phyloP scores from a whole-genome alignment of 371 early-diverging fungal species.

The Rhizomucor pusillus region DNA sequence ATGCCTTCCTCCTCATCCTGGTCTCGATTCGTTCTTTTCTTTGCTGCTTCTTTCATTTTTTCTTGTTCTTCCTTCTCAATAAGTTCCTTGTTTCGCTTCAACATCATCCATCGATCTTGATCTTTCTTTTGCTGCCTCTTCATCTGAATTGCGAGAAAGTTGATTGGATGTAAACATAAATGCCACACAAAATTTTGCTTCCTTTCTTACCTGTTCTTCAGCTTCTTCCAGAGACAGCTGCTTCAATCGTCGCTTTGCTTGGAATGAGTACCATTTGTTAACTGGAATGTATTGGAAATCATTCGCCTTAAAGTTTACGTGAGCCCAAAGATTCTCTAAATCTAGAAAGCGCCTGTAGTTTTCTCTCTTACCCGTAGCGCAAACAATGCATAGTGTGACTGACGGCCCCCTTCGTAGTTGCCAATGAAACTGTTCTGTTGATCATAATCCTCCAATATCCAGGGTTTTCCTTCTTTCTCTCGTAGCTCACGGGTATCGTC shows the following conservation, averaged over 20 bases:
- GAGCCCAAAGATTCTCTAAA: not conserved
- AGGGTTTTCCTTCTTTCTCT: constrained; percentile 73
- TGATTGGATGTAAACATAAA: no score
- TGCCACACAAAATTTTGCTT: not conserved
- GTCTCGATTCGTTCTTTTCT: constrained; percentile 6
- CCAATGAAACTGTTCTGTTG: constrained; percentile 69
- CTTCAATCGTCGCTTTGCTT: constrained; percentile 72
- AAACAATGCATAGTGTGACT: constrained; percentile 78
- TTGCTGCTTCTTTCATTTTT: constrained; percentile 7
- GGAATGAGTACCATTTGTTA: constrained; percentile 91
- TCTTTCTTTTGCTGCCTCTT: constrained; percentile 58
- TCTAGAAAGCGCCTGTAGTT: not conserved
- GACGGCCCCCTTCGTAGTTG: constrained; percentile 76
- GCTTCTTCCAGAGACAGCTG: constrained; percentile 91
- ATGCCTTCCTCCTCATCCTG: constrained; percentile 9
- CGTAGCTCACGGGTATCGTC: constrained; percentile 69
- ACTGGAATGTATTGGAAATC: constrained; percentile 88
- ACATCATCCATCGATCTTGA: constrained; percentile 74
- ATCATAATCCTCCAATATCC: constrained; percentile 79
- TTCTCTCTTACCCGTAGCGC: constrained; percentile 48
- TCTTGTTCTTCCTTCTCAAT: constrained; percentile 16
- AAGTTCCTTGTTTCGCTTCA: constrained; percentile 35
- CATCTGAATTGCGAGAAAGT: constrained; percentile 12
- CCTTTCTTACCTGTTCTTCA: constrained; percentile 72
- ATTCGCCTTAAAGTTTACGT: constrained; percentile 51